Evolutionary conservation across 352 stramenopile genomes (phyloP).

Genomic region (Phytophthora parvispora): DNA sequence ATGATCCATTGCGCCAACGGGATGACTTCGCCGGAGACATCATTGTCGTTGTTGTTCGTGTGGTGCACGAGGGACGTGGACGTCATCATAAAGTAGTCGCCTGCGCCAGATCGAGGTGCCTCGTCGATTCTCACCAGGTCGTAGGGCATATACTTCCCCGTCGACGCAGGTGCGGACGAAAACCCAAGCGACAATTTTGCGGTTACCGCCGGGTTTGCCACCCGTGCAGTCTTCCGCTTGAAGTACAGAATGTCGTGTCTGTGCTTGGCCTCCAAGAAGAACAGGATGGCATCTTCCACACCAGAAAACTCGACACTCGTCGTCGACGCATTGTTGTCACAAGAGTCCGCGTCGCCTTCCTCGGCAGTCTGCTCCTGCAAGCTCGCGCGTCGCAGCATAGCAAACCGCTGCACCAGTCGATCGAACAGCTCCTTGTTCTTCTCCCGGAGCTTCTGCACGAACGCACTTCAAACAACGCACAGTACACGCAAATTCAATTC

Average conservation of each 20-base stretch:
- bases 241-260: slow-evolving; percentile 81
- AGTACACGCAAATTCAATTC: neutral
- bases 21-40: slow-evolving; percentile 61
- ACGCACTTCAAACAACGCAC: slow-evolving; percentile 17
- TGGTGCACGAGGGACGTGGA: slow-evolving; percentile 69
- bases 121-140: slow-evolving; percentile 55
- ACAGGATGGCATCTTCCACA: slow-evolving; percentile 77
- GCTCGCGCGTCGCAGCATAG: slow-evolving; percentile 23
- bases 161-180: slow-evolving; percentile 14
- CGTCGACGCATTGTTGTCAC: slow-evolving; percentile 8
- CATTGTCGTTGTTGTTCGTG: slow-evolving; percentile 44
- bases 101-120: slow-evolving; percentile 31
- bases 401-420: slow-evolving; percentile 41
- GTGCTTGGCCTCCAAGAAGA: slow-evolving; percentile 79
- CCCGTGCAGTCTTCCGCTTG: slow-evolving; percentile 32
- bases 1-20: slow-evolving; percentile 76
- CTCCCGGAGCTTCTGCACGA: slow-evolving; percentile 44
- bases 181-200: slow-evolving; percentile 41
- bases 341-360: neutral
- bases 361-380: neutral
- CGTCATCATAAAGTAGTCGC: slow-evolving; percentile 82
- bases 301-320: slow-evolving; percentile 24
- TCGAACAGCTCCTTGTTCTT: slow-evolving; percentile 51
- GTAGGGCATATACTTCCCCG: slow-evolving; percentile 65
- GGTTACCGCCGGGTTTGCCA: slow-evolving; percentile 5